Evolutionary conservation across 2,329 filamentous ascomycete species (phyloP), one percentile per base, ranked within the genome.

Genomic region (Clonostachys chloroleuca): DNA sequence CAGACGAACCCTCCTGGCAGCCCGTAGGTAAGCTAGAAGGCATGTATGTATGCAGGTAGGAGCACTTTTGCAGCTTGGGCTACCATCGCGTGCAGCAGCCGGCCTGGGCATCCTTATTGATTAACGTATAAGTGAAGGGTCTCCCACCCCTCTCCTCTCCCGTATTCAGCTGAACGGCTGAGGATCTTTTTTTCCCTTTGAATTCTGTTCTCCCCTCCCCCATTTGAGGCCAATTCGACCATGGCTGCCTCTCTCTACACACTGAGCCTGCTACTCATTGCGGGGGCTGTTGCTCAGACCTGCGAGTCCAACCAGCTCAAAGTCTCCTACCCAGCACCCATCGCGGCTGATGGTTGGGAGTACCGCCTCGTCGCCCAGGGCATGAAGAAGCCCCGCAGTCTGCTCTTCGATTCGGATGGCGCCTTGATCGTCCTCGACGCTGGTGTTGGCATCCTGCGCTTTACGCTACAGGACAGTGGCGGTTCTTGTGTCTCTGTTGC

Each of bases 401-500:
- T 79, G 44, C 55, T 68, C 6, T 72, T 78, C 47, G 76, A 80
- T 51, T 54, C 49, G 5, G 59, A 63, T 34, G 74, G 74, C 5
- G 68, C 64, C 5, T 60, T 80, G 13, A 60, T 80, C 3, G 65
- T 78, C 14, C 58, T 77, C 39, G 69, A 77, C 45, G 53, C 61
- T 2, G 65, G 68, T 8, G 58, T 55, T 3, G 74, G 75, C 3
- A 63, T 79, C 34, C 56, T 63, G 14, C 68, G 62, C 30, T 47
- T 77, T 40, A 58, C 57, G 2, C 58, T 77, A 34, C 56, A 66
- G 4, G 73, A 76, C 46, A 52, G 66, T 34, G 68, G 68, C 14
- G 63, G 59, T 6, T 72, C 66, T 0, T 77, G 73, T 53, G 49
- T 74, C 35, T 57, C 56, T n/a, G 61, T 69, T 14, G 54, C 55